phyloP scores from a whole-genome alignment of 78 protist species.

The Mantamonas sphyraenae region DNA sequence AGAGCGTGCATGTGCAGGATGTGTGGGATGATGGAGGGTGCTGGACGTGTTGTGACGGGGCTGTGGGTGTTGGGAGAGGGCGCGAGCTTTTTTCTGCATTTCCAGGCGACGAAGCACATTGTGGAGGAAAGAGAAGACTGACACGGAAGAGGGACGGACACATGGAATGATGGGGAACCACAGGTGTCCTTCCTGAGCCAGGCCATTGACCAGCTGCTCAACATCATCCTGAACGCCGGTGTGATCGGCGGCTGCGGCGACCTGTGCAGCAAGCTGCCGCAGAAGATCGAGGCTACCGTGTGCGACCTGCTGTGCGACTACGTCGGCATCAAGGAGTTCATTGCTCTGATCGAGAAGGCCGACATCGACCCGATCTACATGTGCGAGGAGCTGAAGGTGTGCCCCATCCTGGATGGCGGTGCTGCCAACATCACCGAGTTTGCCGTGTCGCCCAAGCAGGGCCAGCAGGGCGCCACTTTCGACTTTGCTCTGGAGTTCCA shows the following conservation, averaged over 20 bases:
- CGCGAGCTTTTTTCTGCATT: too few relatives aligned
- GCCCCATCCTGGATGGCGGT: background rate
- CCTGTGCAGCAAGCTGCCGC: constrained; percentile 1
- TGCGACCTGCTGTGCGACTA: constrained; percentile 3
- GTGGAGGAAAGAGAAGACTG: too few relatives aligned
- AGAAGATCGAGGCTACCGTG: constrained; percentile 1
- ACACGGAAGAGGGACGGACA: too few relatives aligned
- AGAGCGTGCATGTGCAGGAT: too few relatives aligned
- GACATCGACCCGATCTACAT: constrained; percentile 5
- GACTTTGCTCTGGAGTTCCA: background rate
- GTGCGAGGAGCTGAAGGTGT: constrained; percentile 3
- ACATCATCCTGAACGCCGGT: constrained; percentile 9
- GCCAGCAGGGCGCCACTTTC: background rate
- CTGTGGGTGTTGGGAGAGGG: too few relatives aligned
- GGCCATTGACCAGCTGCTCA: constrained; percentile 1
- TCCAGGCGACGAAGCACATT: too few relatives aligned
- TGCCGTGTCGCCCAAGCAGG: background rate
- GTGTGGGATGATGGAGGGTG: too few relatives aligned
- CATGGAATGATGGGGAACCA: too few relatives aligned
- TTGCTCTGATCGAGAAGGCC: background rate
- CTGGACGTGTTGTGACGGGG: too few relatives aligned
- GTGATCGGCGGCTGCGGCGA: constrained; percentile 5
- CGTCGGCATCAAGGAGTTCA: constrained; percentile 5
- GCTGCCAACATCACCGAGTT: background rate
- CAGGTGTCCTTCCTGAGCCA: background rate